Base-by-base conservation (phyloP, 2,329 filamentous ascomycete genomes). In the Exophiala bonariae region DNA sequence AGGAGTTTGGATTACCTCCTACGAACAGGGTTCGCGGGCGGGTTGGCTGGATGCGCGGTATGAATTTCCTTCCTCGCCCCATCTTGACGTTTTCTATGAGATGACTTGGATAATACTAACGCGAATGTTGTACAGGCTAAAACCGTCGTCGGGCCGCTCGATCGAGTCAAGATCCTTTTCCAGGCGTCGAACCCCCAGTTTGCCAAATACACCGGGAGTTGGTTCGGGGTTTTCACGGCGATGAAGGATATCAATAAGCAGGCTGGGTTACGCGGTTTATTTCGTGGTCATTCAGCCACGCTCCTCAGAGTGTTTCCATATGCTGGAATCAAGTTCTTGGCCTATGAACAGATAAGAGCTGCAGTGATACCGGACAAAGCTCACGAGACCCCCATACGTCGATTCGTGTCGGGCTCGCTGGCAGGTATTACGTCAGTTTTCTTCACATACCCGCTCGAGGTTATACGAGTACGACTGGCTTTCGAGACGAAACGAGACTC, bases 141-240 rank as follows among this genome's bases (percentile, higher is more conserved):
- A 77, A 96, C 92, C 0, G 77, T 95, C 5, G 95, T 99, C 30
- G 93, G 90, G 18, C 93, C 93, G 18, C 86, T 99, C 55, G 93
- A 99, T 71, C 86, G 93, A 57, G 93, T 99, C 62, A 99, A 99
- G 72, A 99, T 99, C 63, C 86, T 99, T 47, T 97, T 99, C 72
- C 93, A 99, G 68, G 87, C 93, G 42, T 89, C 87, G 63, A 96
- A 93, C 62, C 93, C 93, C 3, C 86, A 93, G 59, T 99, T 96
- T 66, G 81, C 86, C 44, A 96, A 95, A 71, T 99, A 97, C 66
- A 83, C 89, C 1, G 88, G 90, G 32, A 90, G 86, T 33, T 96
- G 91, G 87, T 80, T 81, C 46, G 93, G 93, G 39, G 83, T 95
- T 16, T 80, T 81, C n/a, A 78, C 79, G 14, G 91, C 93, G 19